Conservation (phyloP, 2,329 filamentous ascomycete species). For the Exophiala calicioides region DNA sequence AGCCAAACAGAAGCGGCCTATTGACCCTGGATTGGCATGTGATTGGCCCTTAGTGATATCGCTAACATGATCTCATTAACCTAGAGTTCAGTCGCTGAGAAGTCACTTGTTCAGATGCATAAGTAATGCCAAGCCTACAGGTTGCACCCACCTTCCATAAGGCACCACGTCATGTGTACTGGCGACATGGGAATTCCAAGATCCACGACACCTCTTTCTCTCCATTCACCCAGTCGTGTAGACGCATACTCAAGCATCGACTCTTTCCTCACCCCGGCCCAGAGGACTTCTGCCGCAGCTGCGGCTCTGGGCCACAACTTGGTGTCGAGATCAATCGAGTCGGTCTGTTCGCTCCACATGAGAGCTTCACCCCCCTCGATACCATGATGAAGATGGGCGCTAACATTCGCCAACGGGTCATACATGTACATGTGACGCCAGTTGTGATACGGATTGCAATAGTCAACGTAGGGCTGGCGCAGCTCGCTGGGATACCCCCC, state of each 20-base stretch:
- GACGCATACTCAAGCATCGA: constrained; percentile 56
- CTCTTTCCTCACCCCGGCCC: constrained; percentile 56
- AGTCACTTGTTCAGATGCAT: too few species aligned
- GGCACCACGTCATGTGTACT: constrained; percentile 73
- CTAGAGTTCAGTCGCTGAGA: too few species aligned
- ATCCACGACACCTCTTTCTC: constrained; percentile 68
- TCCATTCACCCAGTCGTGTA: constrained; percentile 71
- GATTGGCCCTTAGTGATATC: too few species aligned
- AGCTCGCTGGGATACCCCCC: constrained; percentile 25
- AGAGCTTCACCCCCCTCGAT: constrained; percentile 81
- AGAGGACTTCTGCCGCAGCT: constrained; percentile 57
- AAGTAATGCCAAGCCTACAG: constrained; percentile 13
- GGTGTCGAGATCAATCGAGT: constrained; percentile 70
- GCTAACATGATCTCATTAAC: too few species aligned
- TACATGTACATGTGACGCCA: constrained; percentile 82
- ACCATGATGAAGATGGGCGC: constrained; percentile 61
- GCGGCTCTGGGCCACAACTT: constrained; percentile 57
- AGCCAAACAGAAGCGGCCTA: too few species aligned
- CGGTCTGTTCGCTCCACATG: constrained; percentile 78
- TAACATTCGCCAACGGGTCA: constrained; percentile 68
- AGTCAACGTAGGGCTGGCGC: constrained; percentile 69
- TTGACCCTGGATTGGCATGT: too few species aligned
- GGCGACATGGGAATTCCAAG: constrained; percentile 65
- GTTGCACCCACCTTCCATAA: constrained; percentile 49
- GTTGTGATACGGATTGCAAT: constrained; percentile 76